Conservation (phyloP, 257 asterid species). For the Asclepias syriaca region DNA sequence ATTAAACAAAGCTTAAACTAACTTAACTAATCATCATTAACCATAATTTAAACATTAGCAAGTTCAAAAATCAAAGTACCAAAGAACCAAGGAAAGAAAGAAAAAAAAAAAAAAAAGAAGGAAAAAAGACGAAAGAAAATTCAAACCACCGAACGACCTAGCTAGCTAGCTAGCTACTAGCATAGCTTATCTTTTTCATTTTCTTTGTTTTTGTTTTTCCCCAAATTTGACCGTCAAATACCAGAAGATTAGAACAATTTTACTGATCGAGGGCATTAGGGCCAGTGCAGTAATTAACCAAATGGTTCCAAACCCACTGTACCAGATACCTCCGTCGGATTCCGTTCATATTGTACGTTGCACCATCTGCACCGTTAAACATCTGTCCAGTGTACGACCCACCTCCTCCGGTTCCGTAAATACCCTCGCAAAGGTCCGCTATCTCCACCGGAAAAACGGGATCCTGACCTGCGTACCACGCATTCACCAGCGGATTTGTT, state of each 20-base stretch:
- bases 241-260: constrained; percentile 23
- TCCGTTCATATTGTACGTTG: constrained; percentile 81
- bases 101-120: too few species aligned
- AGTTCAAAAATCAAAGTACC: background rate
- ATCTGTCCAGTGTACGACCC: constrained; percentile 88
- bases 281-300: constrained; percentile 75
- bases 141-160: background rate
- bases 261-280: constrained; percentile 94
- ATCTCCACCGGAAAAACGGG: constrained; percentile 79
- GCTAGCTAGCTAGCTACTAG: background rate
- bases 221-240: background rate
- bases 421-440: constrained; percentile 90
- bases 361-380: constrained; percentile 66
- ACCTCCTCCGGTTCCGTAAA: constrained; percentile 81
- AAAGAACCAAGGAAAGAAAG: background rate
- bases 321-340: constrained; percentile 76
- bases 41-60: constrained; percentile 1
- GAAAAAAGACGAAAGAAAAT: background rate
- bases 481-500: constrained; percentile 71
- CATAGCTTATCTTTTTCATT: too few species aligned
- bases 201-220: background rate
- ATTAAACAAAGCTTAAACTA: constrained; percentile 6
- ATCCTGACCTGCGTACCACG: constrained; percentile 90
- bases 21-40: constrained; percentile 4
- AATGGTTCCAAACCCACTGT: constrained; percentile 88